These are phyloP conservation scores for Tylopilus vinaceipallidus DNA, from an alignment of 768 basidiomycete genomes.

Conservation along the genomic window DNA sequence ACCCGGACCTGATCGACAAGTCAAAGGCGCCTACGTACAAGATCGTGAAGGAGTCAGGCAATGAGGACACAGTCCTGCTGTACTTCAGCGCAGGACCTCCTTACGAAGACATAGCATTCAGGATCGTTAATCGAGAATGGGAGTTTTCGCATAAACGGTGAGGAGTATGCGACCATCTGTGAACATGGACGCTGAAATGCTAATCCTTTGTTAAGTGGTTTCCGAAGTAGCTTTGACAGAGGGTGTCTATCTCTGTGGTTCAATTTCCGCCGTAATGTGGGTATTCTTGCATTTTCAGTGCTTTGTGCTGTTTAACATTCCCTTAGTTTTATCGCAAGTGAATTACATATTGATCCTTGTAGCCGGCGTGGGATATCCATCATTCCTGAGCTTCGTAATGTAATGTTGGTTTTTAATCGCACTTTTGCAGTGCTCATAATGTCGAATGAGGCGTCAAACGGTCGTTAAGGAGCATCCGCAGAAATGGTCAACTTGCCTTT, in stretches of 20 bases:
- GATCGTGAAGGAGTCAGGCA: constrained; percentile 89
- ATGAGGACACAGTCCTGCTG: constrained; percentile 91
- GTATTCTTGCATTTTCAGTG: constrained; percentile 30
- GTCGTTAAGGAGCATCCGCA: constrained; percentile 10
- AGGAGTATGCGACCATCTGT: constrained; percentile 9
- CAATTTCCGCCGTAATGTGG: constrained; percentile 90
- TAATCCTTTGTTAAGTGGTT: constrained; percentile 60
- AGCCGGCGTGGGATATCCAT: constrained; percentile 21
- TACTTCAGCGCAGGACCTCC: constrained; percentile 97
- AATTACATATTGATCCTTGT: constrained; percentile 20
- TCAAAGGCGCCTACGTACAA: constrained; percentile 96
- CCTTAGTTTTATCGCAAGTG: constrained; percentile 80
- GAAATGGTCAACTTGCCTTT: constrained; percentile 15
- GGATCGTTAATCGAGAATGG: constrained; percentile 97
- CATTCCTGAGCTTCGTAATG: constrained; percentile 21
- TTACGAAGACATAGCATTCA: constrained; percentile 98
- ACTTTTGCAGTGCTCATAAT: constrained; percentile 16
- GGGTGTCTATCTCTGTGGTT: constrained; percentile 96
- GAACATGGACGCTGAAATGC: constrained; percentile 12
- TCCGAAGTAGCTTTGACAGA: constrained; percentile 94
- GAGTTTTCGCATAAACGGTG: constrained; percentile 97
- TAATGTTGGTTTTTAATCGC: constrained; percentile 25
- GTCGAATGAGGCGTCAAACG: constrained; percentile 10
- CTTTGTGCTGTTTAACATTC: constrained; percentile 17
- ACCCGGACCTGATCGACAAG: constrained; percentile 98